Evolutionary conservation across 2,329 filamentous ascomycete species (phyloP).

Genomic region (Beauveria rudraprayagi): DNA sequence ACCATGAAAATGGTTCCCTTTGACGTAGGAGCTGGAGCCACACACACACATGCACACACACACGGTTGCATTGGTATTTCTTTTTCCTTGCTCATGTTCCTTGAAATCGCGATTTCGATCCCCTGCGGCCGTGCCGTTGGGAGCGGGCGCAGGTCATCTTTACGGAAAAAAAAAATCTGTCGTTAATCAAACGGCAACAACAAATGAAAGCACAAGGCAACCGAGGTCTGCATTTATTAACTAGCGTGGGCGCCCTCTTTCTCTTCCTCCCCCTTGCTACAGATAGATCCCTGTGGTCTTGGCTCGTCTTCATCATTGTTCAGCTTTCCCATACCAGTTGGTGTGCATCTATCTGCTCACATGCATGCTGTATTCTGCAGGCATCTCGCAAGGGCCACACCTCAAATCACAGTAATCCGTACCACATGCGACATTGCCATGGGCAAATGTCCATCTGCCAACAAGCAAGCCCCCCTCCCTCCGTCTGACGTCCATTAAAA

Average conservation of each 20-base stretch:
- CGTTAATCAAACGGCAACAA: no score
- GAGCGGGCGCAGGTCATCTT: neutral
- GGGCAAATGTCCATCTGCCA: neutral
- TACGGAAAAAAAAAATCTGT: neutral
- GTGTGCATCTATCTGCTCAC: conserved; percentile 1
- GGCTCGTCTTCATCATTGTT: neutral
- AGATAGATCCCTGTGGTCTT: neutral
- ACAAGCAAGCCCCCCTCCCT: neutral
- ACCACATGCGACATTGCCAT: neutral
- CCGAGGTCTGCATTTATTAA: no score
- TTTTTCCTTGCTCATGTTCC: neutral
- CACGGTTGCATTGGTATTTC: neutral
- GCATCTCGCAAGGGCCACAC: neutral
- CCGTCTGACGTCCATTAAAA: neutral
- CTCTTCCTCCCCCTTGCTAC: no score
- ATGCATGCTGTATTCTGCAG: conserved; percentile 4
- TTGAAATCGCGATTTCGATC: conserved; percentile 2
- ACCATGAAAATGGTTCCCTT: neutral
- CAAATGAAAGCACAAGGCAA: no score
- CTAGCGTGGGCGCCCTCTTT: neutral
- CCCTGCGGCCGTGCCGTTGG: neutral
- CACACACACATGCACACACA: neutral
- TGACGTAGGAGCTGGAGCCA: neutral
- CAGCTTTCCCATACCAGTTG: neutral
- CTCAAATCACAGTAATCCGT: neutral